A percentile compares a stretch with the other conserved stretches of the same genome.
phyloP scores from a whole-genome alignment of 2,329 filamentous ascomycete species.

The Cryphonectria naterciae region DNA sequence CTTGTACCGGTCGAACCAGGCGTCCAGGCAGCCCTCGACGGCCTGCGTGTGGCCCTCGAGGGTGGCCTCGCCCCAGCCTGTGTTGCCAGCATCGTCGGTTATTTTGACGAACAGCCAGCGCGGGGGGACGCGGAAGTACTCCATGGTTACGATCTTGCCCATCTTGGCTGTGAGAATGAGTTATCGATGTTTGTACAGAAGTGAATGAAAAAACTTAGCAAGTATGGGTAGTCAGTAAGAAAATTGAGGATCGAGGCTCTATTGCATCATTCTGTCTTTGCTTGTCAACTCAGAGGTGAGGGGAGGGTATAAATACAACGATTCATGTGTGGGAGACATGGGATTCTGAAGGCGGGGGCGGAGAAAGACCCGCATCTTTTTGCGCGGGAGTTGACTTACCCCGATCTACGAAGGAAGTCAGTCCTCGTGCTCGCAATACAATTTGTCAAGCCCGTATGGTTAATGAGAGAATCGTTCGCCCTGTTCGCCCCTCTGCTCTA shows the following conservation, averaged over 20 bases:
- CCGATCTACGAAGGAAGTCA: not conserved
- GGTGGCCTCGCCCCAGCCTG: conserved; percentile 68
- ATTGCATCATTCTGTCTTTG: not conserved
- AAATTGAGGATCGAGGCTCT: too few relatives aligned
- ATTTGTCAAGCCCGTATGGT: not conserved
- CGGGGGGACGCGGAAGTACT: conserved; percentile 68
- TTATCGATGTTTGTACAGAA: not conserved
- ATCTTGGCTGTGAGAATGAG: conserved; percentile 40
- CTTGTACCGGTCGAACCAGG: conserved; percentile 57
- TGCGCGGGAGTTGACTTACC: not conserved
- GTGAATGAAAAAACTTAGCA: not conserved
- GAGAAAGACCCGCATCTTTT: not conserved
- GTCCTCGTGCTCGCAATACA: too few relatives aligned
- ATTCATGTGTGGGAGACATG: not conserved
- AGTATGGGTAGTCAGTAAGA: not conserved
- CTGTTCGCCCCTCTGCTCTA: too few relatives aligned
- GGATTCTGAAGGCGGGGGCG: not conserved
- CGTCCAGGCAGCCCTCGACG: conserved; percentile 67
- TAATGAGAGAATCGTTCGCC: not conserved
- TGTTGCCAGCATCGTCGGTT: conserved; percentile 59
- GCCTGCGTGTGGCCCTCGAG: conserved; percentile 68
- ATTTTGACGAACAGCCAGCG: conserved; percentile 72
- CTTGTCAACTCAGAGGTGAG: not conserved
- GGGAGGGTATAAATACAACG: not conserved
- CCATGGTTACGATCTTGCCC: conserved; percentile 63